phyloP scores from a whole-genome alignment of 768 basidiomycete species.

The Amanita fuliginea region DNA sequence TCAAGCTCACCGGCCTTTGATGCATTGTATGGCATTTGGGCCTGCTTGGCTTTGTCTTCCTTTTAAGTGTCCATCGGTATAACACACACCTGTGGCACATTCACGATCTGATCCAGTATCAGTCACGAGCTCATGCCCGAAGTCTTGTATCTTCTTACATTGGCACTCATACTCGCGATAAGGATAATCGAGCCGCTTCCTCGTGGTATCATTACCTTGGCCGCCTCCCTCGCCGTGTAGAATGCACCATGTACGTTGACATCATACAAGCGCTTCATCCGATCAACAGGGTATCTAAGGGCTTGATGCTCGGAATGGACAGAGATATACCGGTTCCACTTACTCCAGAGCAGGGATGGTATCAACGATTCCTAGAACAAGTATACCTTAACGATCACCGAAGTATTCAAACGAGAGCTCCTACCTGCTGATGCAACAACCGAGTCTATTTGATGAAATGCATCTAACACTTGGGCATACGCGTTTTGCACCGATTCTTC shows the following conservation, averaged over 20 bases:
- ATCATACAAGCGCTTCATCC: constrained; percentile 75
- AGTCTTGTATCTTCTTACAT: constrained; percentile 31
- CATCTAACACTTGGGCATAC: constrained; percentile 52
- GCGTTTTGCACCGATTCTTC: constrained; percentile 70
- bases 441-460: constrained; percentile 63
- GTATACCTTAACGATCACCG: background rate
- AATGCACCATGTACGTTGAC: constrained; percentile 93
- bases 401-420: background rate
- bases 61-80: background rate
- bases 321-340: constrained; percentile 13
- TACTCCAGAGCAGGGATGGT: constrained; percentile 84
- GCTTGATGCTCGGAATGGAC: background rate
- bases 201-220: constrained; percentile 78
- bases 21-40: constrained; percentile 92
- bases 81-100: constrained; percentile 65
- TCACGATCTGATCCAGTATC: constrained; percentile 50
- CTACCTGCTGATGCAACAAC: constrained; percentile 87
- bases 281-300: constrained; percentile 72
- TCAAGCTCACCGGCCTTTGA: constrained; percentile 67
- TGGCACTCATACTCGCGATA: constrained; percentile 86
- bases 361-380: constrained; percentile 61
- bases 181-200: constrained; percentile 77
- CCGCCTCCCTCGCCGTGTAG: constrained; percentile 95
- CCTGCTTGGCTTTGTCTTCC: constrained; percentile 24
- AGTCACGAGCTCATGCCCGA: constrained; percentile 7